phyloP scores from a whole-genome alignment of 1,139 yeast genomes.

The Magnusiomyces sp. region DNA sequence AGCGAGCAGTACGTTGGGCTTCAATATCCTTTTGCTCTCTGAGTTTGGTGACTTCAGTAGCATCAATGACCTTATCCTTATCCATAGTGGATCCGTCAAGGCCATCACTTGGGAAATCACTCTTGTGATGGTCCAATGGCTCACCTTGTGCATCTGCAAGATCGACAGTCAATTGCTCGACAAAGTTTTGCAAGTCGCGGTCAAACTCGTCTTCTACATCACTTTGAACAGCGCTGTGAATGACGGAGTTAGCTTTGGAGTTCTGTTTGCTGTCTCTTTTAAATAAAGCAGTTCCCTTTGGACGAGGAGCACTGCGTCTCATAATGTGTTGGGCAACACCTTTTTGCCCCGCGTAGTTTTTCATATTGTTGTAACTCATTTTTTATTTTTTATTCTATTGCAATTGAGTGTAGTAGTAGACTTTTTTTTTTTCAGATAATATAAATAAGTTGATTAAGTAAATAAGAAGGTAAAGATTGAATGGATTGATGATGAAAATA shows the following conservation, averaged over 20 bases:
- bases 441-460: not conserved
- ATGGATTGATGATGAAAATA: not conserved
- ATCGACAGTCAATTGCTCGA: not conserved
- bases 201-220: slow-evolving; percentile 5
- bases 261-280: slow-evolving; percentile 2
- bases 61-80: slow-evolving; percentile 3
- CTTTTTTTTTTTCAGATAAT: not conserved
- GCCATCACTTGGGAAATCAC: too few relatives aligned
- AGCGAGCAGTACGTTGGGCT: slow-evolving; percentile 18
- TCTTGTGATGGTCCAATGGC: too few relatives aligned
- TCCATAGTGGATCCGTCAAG: not conserved
- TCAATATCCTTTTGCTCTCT: not conserved
- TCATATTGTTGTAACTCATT: not conserved
- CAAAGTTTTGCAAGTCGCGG: slow-evolving; percentile 3
- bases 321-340: not conserved
- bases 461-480: not conserved
- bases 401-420: slow-evolving; percentile 7
- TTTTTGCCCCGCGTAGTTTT: not conserved
- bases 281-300: slow-evolving; percentile 1
- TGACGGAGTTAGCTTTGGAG: not conserved
- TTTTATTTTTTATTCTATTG: not conserved
- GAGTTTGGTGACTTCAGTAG: not conserved
- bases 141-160: too few relatives aligned
- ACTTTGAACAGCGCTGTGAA: not conserved
- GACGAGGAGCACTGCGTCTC: slow-evolving; percentile 1